phyloP scores from a whole-genome alignment of 495 filamentous ascomycete species.

The Penicilliopsis zonata region DNA sequence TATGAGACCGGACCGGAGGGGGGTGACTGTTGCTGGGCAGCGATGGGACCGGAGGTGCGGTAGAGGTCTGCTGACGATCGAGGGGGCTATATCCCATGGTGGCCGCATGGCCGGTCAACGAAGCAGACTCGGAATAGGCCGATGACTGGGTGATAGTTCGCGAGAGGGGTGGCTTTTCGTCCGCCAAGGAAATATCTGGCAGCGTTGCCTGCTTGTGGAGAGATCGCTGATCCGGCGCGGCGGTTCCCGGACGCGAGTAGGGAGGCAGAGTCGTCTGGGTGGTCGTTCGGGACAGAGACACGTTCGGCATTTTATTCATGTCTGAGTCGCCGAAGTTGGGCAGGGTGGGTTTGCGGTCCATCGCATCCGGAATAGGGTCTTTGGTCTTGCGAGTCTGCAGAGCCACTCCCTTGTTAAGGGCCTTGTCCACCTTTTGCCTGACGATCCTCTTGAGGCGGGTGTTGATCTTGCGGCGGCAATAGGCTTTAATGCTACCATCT shows the following conservation, averaged over 20 bases:
- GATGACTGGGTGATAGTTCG: slow-evolving; percentile 33
- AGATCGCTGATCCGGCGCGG: slow-evolving; percentile 13
- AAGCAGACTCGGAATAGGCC: slow-evolving; percentile 28
- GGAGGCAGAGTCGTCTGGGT: slow-evolving; percentile 55
- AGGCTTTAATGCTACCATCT: slow-evolving; percentile 69
- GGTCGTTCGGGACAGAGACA: slow-evolving; percentile 51
- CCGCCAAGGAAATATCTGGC: slow-evolving; percentile 19
- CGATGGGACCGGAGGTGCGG: slow-evolving; percentile 15
- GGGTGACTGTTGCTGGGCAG: slow-evolving; percentile 9
- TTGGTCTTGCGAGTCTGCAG: slow-evolving; percentile 44
- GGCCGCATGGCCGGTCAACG: slow-evolving; percentile 45
- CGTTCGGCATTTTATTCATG: slow-evolving; percentile 37
- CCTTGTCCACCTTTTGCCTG: slow-evolving; percentile 69
- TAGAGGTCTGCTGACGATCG: slow-evolving; percentile 14
- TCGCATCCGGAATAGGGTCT: slow-evolving; percentile 37
- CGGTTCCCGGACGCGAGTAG: slow-evolving; percentile 43
- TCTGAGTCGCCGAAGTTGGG: slow-evolving; percentile 44
- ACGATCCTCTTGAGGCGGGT: slow-evolving; percentile 71
- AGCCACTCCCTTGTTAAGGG: slow-evolving; percentile 60
- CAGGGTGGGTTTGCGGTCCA: slow-evolving; percentile 50
- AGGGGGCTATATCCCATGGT: slow-evolving; percentile 45
- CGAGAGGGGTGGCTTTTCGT: slow-evolving; percentile 18
- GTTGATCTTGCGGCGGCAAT: slow-evolving; percentile 85
- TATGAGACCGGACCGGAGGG: slow-evolving; percentile 6
- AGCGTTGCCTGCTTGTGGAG: slow-evolving; percentile 25